Evolutionary conservation across 169 alveolate species (phyloP).

Genomic region (Eimeria nieschulzi): DNA sequence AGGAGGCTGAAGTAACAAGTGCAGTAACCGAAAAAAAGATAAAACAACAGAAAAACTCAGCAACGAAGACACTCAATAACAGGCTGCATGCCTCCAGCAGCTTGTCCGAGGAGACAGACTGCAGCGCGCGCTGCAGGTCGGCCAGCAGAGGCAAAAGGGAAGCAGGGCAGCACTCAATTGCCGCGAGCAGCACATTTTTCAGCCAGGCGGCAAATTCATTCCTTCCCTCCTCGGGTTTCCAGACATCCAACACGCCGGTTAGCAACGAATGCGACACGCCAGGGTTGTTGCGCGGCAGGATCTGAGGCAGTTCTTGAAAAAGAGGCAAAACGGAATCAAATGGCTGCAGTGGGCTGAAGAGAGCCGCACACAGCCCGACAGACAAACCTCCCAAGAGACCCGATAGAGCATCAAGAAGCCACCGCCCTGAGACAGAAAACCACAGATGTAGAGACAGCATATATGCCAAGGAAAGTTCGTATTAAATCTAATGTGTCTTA

Average conservation of each 20-base stretch:
- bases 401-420: constrained; percentile 40
- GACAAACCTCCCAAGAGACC: constrained; percentile 52
- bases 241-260: not conserved
- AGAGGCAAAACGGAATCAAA: constrained; percentile 43
- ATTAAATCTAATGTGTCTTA: too few species aligned
- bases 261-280: constrained; percentile 4
- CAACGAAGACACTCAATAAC: constrained; percentile 31
- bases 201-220: not conserved
- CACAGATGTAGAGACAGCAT: not conserved
- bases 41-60: constrained; percentile 46
- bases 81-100: constrained; percentile 13
- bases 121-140: constrained; percentile 2
- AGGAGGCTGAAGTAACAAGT: constrained; percentile 13
- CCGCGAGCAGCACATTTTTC: not conserved
- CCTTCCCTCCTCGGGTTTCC: not conserved
- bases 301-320: constrained; percentile 36
- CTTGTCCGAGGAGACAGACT: not conserved
- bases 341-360: constrained; percentile 30
- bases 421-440: constrained; percentile 33
- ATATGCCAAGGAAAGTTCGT: too few species aligned
- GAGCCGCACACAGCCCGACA: constrained; percentile 21
- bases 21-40: constrained; percentile 28
- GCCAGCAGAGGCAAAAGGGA: not conserved
- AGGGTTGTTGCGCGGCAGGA: not conserved
- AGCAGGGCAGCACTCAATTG: not conserved